Conservation (phyloP, 2,329 filamentous ascomycete species). For the Cylindrodendrum hubeiense region DNA sequence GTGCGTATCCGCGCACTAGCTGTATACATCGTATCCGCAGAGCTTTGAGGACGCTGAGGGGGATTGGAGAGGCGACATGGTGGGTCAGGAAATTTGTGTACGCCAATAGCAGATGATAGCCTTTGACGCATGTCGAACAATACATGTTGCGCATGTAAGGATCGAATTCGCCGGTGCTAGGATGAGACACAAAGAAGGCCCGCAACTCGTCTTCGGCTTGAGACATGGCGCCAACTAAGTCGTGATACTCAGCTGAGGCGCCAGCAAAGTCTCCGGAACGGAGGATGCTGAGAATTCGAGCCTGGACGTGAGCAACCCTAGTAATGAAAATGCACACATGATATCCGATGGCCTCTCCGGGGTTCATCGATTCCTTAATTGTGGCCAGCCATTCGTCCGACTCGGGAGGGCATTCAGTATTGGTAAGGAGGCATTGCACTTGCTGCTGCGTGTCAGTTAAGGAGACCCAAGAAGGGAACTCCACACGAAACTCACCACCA, state of each 20-base stretch:
- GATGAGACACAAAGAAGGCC: slow-evolving; percentile 28
- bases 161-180: slow-evolving; percentile 30
- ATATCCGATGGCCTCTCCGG: slow-evolving; percentile 45
- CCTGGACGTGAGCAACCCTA: slow-evolving; percentile 44
- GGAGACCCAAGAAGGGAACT: background rate
- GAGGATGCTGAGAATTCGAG: slow-evolving; percentile 45
- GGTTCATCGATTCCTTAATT: slow-evolving; percentile 42
- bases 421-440: slow-evolving; percentile 51
- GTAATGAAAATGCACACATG: slow-evolving; percentile 45
- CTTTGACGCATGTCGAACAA: slow-evolving; percentile 50
- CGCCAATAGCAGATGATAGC: slow-evolving; percentile 48
- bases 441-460: slow-evolving; percentile 47
- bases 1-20: slow-evolving; percentile 43
- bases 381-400: slow-evolving; percentile 51
- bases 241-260: slow-evolving; percentile 44
- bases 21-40: slow-evolving; percentile 46
- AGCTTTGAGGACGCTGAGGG: slow-evolving; percentile 40
- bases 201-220: slow-evolving; percentile 41
- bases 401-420: slow-evolving; percentile 51
- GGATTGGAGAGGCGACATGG: slow-evolving; percentile 38
- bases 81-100: slow-evolving; percentile 53
- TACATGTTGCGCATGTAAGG: slow-evolving; percentile 51
- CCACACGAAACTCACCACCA: slow-evolving; percentile 49
- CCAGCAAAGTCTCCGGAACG: slow-evolving; percentile 41
- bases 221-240: slow-evolving; percentile 41